Evolutionary conservation across 1,139 yeast genomes (phyloP), one percentile per base, ranked within the genome.

Genomic region (Kurtzmaniella quercitrusa): DNA sequence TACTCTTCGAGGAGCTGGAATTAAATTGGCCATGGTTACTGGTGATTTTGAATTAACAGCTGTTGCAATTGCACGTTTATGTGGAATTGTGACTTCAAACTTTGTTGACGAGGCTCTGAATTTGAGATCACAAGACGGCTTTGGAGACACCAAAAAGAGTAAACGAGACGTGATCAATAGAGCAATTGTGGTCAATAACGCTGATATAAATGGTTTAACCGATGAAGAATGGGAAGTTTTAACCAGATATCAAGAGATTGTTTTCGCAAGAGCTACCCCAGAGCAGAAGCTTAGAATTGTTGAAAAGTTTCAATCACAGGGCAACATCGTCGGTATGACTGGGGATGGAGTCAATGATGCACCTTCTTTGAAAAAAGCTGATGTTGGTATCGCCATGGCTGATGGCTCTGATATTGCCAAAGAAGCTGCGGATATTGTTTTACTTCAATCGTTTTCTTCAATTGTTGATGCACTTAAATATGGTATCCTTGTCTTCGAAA

Each of bases 321-420:
- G 63, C n/a, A 66, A 68, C 44, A 53, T 71, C 37, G 75, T 74
- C 39, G 80, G 74, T 8, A 72, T 75, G 75, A 71, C 77, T 33
- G 80, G 80, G 22, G 80, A 74, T 53, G 80, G 80, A 47, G 73
- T 75, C 38, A 75, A 75, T 49, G 80, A 75, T 56, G 75, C 79
- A 0, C 80, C 80, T 5, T 70, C 80, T 0, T 61, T 74, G 47
- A 71, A 68, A 49, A 74, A 70, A 47, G 77, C 80, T 2, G 78
- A 75, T 54, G 67, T 76, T 43, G 82, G 82, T 35, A 72, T 77
- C 45, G 74, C 80, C 2, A 64, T 76, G 63, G 66, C 65, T 5
- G 68, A 65, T 39, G 82, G 78, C 2, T 68, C 79, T 17, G 82
- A 78, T 50, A 71, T 78, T 49, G 82, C 82, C n/a, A 70, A 75